Percentiles rank a stretch among this genome's conserved stretches.
phyloP scores from a whole-genome alignment of 257 asterid species.

The Anisodus tanguticus region DNA sequence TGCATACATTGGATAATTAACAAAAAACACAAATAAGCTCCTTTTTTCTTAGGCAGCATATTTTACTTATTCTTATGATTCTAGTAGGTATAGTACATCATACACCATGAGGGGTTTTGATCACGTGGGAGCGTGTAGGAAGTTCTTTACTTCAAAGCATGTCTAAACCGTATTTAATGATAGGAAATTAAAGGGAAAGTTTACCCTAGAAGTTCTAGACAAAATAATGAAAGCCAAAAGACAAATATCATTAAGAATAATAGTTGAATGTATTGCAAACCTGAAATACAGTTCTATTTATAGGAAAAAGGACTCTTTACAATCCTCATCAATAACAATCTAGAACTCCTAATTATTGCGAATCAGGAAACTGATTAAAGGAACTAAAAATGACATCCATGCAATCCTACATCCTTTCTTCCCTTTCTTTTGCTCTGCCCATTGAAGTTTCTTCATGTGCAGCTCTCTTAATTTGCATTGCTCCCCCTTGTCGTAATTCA shows the following conservation, averaged over 20 bases:
- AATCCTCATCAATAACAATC: slow-evolving; percentile 2
- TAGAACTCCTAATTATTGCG: neutral
- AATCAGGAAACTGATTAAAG: slow-evolving; percentile 8
- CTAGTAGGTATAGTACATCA: neutral
- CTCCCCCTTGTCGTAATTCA: neutral
- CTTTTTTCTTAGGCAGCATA: neutral
- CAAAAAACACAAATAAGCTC: neutral
- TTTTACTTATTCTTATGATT: neutral
- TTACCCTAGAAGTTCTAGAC: slow-evolving; percentile 6
- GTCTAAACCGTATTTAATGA: neutral
- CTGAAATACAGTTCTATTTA: slow-evolving; percentile 9
- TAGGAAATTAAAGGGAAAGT: neutral
- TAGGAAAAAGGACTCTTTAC: neutral
- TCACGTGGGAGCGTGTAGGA: neutral
- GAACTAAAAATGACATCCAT: neutral
- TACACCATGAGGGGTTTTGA: neutral
- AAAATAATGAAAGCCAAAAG: neutral
- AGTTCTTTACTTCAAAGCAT: slow-evolving; percentile 21
- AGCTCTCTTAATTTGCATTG: neutral
- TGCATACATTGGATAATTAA: neutral
- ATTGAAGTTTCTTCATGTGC: neutral
- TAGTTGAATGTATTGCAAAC: slow-evolving; percentile 6
- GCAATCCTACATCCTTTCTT: slow-evolving; percentile 6
- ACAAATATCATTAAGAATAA: neutral
- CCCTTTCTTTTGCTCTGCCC: neutral